Conservation (phyloP, 208 protist species). For the Acanthamoeba healyi region DNA sequence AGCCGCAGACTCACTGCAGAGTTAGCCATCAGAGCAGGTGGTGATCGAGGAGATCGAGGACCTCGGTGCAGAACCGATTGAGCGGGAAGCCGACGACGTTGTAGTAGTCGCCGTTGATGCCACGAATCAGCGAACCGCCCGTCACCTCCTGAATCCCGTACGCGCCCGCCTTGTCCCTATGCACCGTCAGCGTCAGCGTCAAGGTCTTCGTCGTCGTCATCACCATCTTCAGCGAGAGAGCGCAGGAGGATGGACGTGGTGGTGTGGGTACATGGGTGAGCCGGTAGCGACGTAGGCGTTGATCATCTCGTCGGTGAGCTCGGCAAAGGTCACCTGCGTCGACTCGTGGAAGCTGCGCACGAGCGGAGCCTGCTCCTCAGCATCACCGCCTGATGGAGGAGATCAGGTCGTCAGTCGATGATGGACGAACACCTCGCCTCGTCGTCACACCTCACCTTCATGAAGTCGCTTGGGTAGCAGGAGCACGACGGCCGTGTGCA, state of each 20-base stretch:
- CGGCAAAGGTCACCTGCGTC: conserved; percentile 78
- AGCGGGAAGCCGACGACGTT: conserved; percentile 86
- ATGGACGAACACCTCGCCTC: too few relatives aligned
- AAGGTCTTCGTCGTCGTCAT: neutral
- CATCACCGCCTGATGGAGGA: neutral
- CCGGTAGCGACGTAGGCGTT: conserved; percentile 78
- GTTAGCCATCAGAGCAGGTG: neutral
- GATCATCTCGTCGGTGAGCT: conserved; percentile 68
- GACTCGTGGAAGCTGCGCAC: conserved; percentile 70
- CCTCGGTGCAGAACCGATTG: conserved; percentile 78
- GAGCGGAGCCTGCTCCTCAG: neutral
- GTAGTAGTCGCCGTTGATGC: conserved; percentile 82
- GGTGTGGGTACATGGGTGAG: conserved; percentile 78
- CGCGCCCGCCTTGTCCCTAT: conserved; percentile 79
- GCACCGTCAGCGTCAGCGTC: neutral
- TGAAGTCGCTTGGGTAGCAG: conserved; percentile 10
- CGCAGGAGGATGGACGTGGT: too few relatives aligned
- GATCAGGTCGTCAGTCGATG: neutral
- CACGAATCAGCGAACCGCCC: conserved; percentile 71
- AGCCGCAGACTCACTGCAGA: too few relatives aligned
- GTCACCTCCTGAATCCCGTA: conserved; percentile 84
- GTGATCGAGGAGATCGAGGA: conserved; percentile 18
- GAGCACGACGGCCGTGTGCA: conserved; percentile 76
- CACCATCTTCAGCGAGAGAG: neutral
- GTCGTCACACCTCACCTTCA: too few relatives aligned